Evolutionary conservation across 139 green algal species (phyloP), one percentile per base, ranked within the genome.

Genomic region (Haematococcus lacustris): DNA sequence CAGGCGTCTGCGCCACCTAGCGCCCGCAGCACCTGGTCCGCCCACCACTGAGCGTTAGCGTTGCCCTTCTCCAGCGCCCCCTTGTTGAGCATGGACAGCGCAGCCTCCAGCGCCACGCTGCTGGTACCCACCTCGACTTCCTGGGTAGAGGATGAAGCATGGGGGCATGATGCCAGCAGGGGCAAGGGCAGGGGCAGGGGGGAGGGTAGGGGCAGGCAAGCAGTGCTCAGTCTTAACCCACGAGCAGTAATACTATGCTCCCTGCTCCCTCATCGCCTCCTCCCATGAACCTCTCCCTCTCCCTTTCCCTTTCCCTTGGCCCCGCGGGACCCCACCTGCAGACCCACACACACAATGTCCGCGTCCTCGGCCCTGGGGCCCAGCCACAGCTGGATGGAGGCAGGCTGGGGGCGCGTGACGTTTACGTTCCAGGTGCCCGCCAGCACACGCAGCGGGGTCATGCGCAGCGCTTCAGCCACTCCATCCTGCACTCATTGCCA

Each of bases 81-180:
- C 43, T 68, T 77, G 59, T 65, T 76, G 26, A 84, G 76, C 17
- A 83, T 66, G 34, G n/a, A 66, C 21, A 77, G 70, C 2, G 72
- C 77, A 1, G 75, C 74, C 37, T 84, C 75, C 30, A 38, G 61
- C 25, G 79, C 79, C 74, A 76, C 88, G 51, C 79, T 91, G 71
- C 73, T 73, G 23, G 85, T 86, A 62, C 92, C 91, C 88, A 96
- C 94, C 78, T 97, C 91, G 17, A 97, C 85, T 74, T 97, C 92
- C 80, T 90, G 75, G 38, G 32, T 5, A 26, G 23, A 30, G 9
- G 9, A 53, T n/a, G n/a, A n/a, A n/a, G n/a, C 43, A 53, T 53
- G 43, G 43, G 43, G 43, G 43, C 43, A 53, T 53, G 43, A n/a
- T n/a, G n/a, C n/a, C n/a, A n/a, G n/a, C n/a, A n/a, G n/a, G n/a